Conservation (phyloP, 345 rosid species). For the Garcia nutans region DNA sequence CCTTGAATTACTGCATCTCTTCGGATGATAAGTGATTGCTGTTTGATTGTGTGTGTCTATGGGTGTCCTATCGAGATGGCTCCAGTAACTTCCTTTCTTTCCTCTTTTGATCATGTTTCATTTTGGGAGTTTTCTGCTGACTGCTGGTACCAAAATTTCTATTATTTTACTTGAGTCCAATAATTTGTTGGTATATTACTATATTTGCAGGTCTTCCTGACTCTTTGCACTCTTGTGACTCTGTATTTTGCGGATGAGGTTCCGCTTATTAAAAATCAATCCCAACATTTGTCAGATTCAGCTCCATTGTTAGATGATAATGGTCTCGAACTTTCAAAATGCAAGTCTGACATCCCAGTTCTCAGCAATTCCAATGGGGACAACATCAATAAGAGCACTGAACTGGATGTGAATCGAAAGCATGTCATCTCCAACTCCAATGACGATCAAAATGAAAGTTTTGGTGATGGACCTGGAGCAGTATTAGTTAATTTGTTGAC, state of each 20-base stretch:
- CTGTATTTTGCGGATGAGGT: slow-evolving; percentile 85
- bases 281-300: slow-evolving; percentile 53
- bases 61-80: not conserved
- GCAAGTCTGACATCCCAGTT: slow-evolving; percentile 33
- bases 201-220: slow-evolving; percentile 78
- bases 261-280: slow-evolving; percentile 50
- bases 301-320: slow-evolving; percentile 80
- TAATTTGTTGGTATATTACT: slow-evolving; percentile 1
- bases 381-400: slow-evolving; percentile 34
- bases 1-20: not conserved
- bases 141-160: not conserved
- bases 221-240: slow-evolving; percentile 77
- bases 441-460: slow-evolving; percentile 47
- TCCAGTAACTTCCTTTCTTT: not conserved
- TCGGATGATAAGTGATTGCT: not conserved
- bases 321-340: slow-evolving; percentile 46
- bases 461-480: slow-evolving; percentile 82
- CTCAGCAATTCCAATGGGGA: slow-evolving; percentile 34
- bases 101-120: not conserved
- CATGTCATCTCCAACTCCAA: slow-evolving; percentile 33
- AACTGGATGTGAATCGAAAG: slow-evolving; percentile 35
- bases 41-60: not conserved
- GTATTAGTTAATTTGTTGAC: slow-evolving; percentile 86
- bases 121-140: not conserved
- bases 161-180: not conserved